Base-by-base conservation (phyloP, 129 eudicot species). In the Flaveria trinervia region DNA sequence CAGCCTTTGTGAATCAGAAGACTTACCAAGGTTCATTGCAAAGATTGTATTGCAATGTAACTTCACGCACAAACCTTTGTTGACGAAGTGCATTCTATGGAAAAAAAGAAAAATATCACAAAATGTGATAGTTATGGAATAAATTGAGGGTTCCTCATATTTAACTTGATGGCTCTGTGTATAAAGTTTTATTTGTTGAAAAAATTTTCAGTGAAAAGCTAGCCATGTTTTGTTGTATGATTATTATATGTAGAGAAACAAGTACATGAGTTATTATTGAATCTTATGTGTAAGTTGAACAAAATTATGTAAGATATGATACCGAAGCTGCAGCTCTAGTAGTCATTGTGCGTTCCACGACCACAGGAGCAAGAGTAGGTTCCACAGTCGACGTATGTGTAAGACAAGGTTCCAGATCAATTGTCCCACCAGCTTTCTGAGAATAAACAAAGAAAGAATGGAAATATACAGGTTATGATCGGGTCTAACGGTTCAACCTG, bases 301-400 rank as follows among this genome's bases (percentile, higher is more conserved):
- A 62, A 20, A 68, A 79, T 79, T 4, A 79, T 59, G 71, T 71
- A 71, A 70, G 68, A 41, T 7, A 55, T 22, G 5, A 50, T 93
- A 94, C 99, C 89, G 92, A 95, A 80, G 99, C 97, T 69, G 99
- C 99, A 77, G 99, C 99, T 59, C 99, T 84, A 36, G 99, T 95
- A 20, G 97, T 95, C 99, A 91, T 95, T 43, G 96, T 91, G 76
- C 97, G 92, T 84, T 91, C 99, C 79, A 88, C 97, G 62, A 90
- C 94, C 57, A 95, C 95, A 8, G 99, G 99, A 75, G 97, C 99
- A 71, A 95, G 92, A 72, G 99, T 95, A 65, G 99, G 97, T 87
- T 95, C 99, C 83, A 95, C 86, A 39, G 96, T 85, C n/a, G 99
- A 95, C 20, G 97, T 88, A 78, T 95, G 96, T 9, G 96, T 85